Base-by-base conservation (phyloP, 345 rosid genomes). In the Citrus inodora region DNA sequence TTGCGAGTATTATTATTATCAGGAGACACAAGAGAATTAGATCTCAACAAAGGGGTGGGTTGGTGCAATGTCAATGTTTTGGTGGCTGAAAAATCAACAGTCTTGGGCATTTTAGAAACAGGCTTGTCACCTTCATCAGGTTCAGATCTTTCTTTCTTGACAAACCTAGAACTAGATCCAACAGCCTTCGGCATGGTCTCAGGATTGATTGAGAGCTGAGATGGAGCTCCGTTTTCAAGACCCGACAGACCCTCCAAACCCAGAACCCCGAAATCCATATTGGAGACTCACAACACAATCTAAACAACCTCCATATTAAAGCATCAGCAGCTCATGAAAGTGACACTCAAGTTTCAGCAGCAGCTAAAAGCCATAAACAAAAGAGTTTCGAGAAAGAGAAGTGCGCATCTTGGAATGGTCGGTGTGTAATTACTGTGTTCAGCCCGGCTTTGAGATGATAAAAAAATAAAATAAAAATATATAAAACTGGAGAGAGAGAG, bases 181-280 rank as follows among this genome's bases (percentile, higher is more conserved):
- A 79, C 64, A 64, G 68, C 69, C 82, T 71, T 84, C 22, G 71
- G 25, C 40, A 70, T 79, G 62, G 80, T 32, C 56, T 82, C 85
- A 28, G 73, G 65, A 17, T 63, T 1, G 4, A 70, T 19, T 32
- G 82, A 51, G 77, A 79, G 55, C 61, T 73, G 89, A 76, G 82
- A 40, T 53, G 65, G 35, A 66, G 84, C 81, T 67, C 84, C 91
- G 76, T 68, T 82, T 76, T 79, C 87, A 56, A 74, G 68, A 78
- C 84, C 83, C 77, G 85, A 56, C 48, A 86, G 48, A 66, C 88
- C 87, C 76, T 86, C 93, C 76, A 80, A 84, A 79, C 83, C 73
- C 81, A 85, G 86, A 80, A 76, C 82, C 73, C 86, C 91, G 76
- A 84, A 85, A 82, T 89, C 93, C 94, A 90, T 81, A 46, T 56